Conservation (phyloP, 352 stramenopile genomes). For the Phytophthora foliorum region DNA sequence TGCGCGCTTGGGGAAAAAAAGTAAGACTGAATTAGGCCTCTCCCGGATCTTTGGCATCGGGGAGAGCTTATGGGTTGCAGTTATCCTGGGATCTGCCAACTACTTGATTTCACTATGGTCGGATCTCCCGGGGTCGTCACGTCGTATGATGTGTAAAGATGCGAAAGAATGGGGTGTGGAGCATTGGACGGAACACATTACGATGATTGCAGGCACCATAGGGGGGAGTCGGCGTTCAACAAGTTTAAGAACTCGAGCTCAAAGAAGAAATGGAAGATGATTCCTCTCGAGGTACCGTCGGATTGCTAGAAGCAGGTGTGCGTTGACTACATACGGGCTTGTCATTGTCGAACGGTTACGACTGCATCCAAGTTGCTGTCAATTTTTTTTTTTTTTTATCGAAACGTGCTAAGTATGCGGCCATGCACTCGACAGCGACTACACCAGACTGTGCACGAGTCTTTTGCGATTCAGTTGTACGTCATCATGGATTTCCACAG, state of each 20-base stretch:
- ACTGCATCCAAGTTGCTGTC: slow-evolving; percentile 31
- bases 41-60: too few relatives aligned
- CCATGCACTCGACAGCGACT: slow-evolving; percentile 20
- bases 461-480: slow-evolving; percentile 29
- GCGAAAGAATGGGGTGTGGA: too few relatives aligned
- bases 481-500: slow-evolving; percentile 20
- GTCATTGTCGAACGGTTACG: slow-evolving; percentile 25
- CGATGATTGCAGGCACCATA: too few relatives aligned
- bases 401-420: slow-evolving; percentile 35
- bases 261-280: background rate
- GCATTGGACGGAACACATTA: too few relatives aligned
- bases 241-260: background rate
- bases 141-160: too few relatives aligned
- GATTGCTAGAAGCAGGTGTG: slow-evolving; percentile 36
- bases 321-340: slow-evolving; percentile 45
- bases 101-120: too few relatives aligned
- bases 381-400: slow-evolving; percentile 37
- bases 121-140: too few relatives aligned
- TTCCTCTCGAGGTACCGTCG: background rate
- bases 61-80: too few relatives aligned
- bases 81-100: too few relatives aligned
- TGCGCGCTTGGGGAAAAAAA: too few relatives aligned
- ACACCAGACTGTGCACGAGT: slow-evolving; percentile 14
- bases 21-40: too few relatives aligned
- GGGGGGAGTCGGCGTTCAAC: too few relatives aligned